Evolutionary conservation across 495 filamentous ascomycete species (phyloP), one percentile per base, ranked within the genome.

Genomic region (Annulohypoxylon maeteangense): DNA sequence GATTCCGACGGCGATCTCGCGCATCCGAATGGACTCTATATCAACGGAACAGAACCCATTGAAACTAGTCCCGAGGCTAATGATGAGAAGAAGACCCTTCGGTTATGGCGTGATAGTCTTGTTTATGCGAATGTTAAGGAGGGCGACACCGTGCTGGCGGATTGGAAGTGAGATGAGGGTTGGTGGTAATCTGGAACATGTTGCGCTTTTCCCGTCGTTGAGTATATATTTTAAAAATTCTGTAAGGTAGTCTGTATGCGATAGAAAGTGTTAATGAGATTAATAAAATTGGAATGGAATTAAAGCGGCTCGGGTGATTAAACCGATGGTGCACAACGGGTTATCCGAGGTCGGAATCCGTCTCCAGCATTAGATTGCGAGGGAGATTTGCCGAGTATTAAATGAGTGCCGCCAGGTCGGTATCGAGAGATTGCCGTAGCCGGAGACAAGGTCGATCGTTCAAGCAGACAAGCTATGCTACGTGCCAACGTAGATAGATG

Each of bases 81-180:
- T 58, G 79, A 81, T 65, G 72, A 75, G 56, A 20, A 23, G n/a
- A 83, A 83, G 70, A 74, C 73, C 55, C 74, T 71, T 53, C 70
- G 59, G 42, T 40, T 81, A 10, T 81, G 80, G 81, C 53, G 36
- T 32, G 78, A 81, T 32, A 79, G 74, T 27, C 11, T 81, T 36
- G 70, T 63, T 3, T 77, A 75, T 54, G 78, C 80, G 3, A 45
- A 58, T n/a, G 31, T 83, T 7, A 69, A 79, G 34, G 75, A 78
- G 22, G 78, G 78, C 3, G 80, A 81, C 51, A 81, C 80, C 0
- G 67, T 76, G 7, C 57, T 83, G 32, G 63, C 54, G n/a, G 62
- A 74, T 40, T 82, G 79, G 79, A 48, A 68, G n/a, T 81, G 70
- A 77, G 12, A 32, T 51, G 18, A 42, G 29, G 38, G 18, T 47